phyloP scores from a whole-genome alignment of 805 yeast species.

The Nakazawaea wyomingensis region DNA sequence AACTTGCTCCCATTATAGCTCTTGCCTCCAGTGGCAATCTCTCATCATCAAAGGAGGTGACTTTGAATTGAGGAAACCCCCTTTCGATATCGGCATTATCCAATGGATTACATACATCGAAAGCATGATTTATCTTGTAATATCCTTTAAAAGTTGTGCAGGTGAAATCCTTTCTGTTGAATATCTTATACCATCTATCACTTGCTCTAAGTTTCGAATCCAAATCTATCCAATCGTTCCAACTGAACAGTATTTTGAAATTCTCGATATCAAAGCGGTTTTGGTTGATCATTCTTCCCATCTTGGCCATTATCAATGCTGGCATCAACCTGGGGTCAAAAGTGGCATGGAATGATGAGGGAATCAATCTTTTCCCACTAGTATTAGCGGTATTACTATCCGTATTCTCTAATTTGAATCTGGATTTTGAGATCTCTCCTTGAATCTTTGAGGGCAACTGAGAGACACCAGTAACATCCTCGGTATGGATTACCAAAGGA shows the following conservation, averaged over 20 bases:
- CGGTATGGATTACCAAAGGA: constrained; percentile 5
- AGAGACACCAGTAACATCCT: constrained; percentile 12
- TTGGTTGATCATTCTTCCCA: constrained; percentile 16
- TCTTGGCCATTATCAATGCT: constrained; percentile 21
- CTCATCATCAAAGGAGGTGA: constrained; percentile 20
- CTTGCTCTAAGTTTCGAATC: constrained; percentile 16
- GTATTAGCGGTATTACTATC: no score
- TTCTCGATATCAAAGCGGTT: constrained; percentile 18
- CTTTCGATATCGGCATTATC: constrained; percentile 4
- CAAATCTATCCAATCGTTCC: constrained; percentile 28
- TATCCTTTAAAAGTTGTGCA: constrained; percentile 18
- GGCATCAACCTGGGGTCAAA: constrained; percentile 30
- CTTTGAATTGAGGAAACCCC: constrained; percentile 19
- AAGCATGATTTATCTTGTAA: constrained; percentile 9
- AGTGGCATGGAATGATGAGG: background rate
- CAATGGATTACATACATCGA: constrained; percentile 9
- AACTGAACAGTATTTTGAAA: constrained; percentile 26
- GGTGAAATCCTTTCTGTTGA: constrained; percentile 13
- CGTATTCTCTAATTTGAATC: background rate
- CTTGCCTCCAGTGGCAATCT: constrained; percentile 27
- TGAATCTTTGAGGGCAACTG: background rate
- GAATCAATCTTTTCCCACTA: background rate
- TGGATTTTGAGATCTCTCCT: constrained; percentile 1
- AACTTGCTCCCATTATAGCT: constrained; percentile 28
- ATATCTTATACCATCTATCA: constrained; percentile 11